Percentiles rank a stretch among this genome's conserved stretches.
phyloP scores from a whole-genome alignment of 345 rosid species.

The Salix dunnii region DNA sequence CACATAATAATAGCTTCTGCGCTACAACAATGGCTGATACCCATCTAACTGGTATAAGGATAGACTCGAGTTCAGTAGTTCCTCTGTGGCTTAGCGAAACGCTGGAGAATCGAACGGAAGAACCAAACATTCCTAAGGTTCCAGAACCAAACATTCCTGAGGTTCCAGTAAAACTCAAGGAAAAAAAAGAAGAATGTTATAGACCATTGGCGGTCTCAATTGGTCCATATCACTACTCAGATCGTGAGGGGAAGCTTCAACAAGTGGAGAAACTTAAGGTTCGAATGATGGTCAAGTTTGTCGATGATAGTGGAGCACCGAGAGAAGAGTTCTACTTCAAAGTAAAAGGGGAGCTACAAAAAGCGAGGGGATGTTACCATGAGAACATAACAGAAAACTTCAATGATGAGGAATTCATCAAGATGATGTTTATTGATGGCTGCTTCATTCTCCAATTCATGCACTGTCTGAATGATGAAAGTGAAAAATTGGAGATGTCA shows the following conservation, averaged over 20 bases:
- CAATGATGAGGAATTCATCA: neutral
- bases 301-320: accelerated
- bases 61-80: no score
- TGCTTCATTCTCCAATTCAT: constrained; percentile 4
- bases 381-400: neutral
- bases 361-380: neutral
- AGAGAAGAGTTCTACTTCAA: accelerated
- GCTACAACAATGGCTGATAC: no score
- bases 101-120: no score
- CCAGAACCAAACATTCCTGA: no score
- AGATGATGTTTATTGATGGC: neutral
- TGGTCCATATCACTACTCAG: neutral
- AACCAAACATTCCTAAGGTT: no score
- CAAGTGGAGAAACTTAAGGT: neutral
- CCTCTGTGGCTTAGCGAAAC: no score
- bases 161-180: no score
- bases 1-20: no score
- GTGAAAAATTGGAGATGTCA: neutral
- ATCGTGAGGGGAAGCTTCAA: neutral
- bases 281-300: neutral
- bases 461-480: accelerated
- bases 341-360: no score
- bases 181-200: neutral
- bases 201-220: neutral
- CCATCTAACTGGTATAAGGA: no score